Evolutionary conservation across 169 alveolate genomes (phyloP), one percentile per base, ranked within the genome.

Genomic region (Eimeria maxima): DNA sequence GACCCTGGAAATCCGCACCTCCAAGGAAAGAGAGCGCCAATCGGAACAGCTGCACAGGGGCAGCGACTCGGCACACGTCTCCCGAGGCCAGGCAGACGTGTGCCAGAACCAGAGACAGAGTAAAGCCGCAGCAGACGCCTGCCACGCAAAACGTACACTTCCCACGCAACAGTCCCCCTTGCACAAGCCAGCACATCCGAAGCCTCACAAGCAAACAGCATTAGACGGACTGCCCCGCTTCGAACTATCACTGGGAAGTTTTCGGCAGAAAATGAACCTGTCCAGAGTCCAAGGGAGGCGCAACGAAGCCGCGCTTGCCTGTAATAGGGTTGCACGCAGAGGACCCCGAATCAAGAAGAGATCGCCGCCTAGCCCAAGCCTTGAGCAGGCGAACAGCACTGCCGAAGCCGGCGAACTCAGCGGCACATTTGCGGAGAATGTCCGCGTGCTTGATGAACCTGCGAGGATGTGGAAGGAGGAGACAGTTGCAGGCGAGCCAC

Each of bases 291-390:
- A 50, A 78, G 2, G 24, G 42, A 24, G 63, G 65, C 63, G 6
- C 63, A 8, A 6, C 27, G 50, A 6, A 47, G 50, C 90, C 20
- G 38, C 8, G 0, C 92, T 55, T 87, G 45, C 94, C 94, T 65
- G 94, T 27, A 3, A 65, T 7, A 67, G 81, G 83, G 83, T 67
- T 87, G 94, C 53, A 87, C 22, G 80, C 60, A 63, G 81, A 60
- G 47, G 44, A 27, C 55, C 94, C 84, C 29, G 65, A 14, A 14
- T 44, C 94, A n/a, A 87, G 84, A 45, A 71, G 93, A 27, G 81
- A 47, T 8, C 96, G 88, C 60, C 96, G 94, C 47, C 47, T 10
- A 24, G 96, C 94, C 96, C 96, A 94, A 65, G 83, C 90, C 88
- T 94, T 94, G 14, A 94, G 81, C 22, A 94, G 88, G 33, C 63